A percentile compares a stretch with the other conserved stretches of the same genome.
Evolutionary conservation across 2,329 filamentous ascomycete species (phyloP).

Genomic region (Fusarium sp.): DNA sequence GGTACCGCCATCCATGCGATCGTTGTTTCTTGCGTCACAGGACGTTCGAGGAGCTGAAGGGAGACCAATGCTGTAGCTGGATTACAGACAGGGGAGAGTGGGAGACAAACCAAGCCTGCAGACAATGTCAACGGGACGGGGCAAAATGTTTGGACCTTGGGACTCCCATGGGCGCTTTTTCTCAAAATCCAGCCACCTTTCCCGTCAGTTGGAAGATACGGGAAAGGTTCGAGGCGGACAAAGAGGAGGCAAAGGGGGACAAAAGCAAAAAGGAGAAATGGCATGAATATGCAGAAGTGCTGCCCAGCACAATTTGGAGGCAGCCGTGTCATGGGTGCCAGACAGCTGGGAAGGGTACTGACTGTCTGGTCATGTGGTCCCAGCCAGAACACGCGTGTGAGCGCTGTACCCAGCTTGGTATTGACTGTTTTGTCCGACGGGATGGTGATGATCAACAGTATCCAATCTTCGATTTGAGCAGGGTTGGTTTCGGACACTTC

Average conservation of each 20-base stretch:
- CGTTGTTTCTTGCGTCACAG: conserved; percentile 7
- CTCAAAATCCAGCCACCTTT: too few relatives aligned
- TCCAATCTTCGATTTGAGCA: conserved; percentile 43
- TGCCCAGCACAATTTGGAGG: conserved; percentile 1
- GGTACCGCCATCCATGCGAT: conserved; percentile 35
- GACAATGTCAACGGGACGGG: not conserved
- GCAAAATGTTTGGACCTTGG: conserved; percentile 9
- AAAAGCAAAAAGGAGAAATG: not conserved
- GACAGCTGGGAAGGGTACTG: not conserved
- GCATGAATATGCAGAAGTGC: conserved; percentile 7
- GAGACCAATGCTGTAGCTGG: conserved; percentile 17
- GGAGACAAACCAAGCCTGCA: not conserved
- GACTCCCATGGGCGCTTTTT: not conserved
- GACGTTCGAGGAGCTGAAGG: not conserved
- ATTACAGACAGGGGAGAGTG: conserved; percentile 18
- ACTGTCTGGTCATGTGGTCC: conserved; percentile 10
- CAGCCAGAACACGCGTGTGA: conserved; percentile 13
- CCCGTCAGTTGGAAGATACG: conserved; percentile 8
- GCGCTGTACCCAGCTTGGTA: conserved; percentile 44
- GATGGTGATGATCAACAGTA: not conserved
- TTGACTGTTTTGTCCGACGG: conserved; percentile 38
- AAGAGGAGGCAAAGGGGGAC: not conserved
- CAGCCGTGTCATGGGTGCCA: conserved; percentile 17
- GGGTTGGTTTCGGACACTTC: conserved; percentile 47
- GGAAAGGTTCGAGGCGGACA: not conserved